phyloP scores from a whole-genome alignment of 768 basidiomycete species.

The Coprinopsis marcescibilis region DNA sequence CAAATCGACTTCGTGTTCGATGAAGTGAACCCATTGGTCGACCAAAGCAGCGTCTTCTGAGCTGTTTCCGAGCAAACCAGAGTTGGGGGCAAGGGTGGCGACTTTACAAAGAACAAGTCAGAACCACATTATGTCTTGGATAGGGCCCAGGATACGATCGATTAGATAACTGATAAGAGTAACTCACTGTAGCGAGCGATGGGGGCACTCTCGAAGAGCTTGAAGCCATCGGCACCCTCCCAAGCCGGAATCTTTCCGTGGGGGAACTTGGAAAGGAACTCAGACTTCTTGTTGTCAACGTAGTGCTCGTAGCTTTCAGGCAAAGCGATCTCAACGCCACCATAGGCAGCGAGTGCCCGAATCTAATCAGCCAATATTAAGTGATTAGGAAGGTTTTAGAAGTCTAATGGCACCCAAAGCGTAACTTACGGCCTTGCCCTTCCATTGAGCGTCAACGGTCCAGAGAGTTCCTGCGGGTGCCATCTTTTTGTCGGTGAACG shows the following conservation, averaged over 20 bases:
- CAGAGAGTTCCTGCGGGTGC: conserved; percentile 16
- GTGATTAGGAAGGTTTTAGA: conserved; percentile 21
- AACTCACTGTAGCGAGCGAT: conserved; percentile 89
- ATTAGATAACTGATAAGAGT: conserved; percentile 27
- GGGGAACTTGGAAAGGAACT: conserved; percentile 70
- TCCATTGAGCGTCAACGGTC: conserved; percentile 7
- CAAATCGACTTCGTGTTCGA: conserved; percentile 56
- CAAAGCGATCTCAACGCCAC: conserved; percentile 50
- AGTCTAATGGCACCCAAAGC: no score
- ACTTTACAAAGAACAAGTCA: conserved; percentile 42
- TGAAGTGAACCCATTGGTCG: conserved; percentile 81
- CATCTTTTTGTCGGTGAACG: conserved; percentile 9
- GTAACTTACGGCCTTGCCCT: conserved; percentile 17
- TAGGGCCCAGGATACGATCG: no score
- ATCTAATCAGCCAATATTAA: conserved; percentile 27
- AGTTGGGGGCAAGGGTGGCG: conserved; percentile 68
- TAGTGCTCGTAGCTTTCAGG: conserved; percentile 51
- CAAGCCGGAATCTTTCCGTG: conserved; percentile 82
- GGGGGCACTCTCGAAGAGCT: conserved; percentile 68
- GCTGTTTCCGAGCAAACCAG: conserved; percentile 65
- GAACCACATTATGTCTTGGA: no score
- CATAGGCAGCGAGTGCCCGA: conserved; percentile 53
- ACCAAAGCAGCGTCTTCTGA: conserved; percentile 66
- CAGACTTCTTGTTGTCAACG: conserved; percentile 65
- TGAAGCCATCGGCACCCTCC: conserved; percentile 72